phyloP scores from a whole-genome alignment of 176 grass and related monocot species.

The Pontederia crassipes region DNA sequence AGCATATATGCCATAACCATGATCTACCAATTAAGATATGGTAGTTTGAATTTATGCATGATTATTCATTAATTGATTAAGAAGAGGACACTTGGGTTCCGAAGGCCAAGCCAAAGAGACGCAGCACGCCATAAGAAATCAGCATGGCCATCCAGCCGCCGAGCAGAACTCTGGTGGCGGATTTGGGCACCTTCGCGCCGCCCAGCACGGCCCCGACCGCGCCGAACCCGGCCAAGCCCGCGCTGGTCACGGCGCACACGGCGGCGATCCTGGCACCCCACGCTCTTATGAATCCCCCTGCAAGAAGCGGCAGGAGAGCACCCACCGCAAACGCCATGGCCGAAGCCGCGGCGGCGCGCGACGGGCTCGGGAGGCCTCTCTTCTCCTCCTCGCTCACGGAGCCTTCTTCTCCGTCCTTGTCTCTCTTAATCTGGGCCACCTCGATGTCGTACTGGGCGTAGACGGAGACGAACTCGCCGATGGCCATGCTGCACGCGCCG shows the following conservation, averaged over 20 bases:
- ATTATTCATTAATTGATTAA: background rate
- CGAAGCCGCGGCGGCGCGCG: background rate
- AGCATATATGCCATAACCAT: no score
- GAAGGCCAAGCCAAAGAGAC: conserved; percentile 4
- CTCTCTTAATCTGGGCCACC: conserved; percentile 12
- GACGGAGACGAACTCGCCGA: conserved; percentile 16
- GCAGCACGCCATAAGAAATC: background rate
- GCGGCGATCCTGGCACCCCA: background rate
- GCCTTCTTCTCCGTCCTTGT: background rate
- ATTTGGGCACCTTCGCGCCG: conserved; percentile 1
- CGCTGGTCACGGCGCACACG: conserved; percentile 6
- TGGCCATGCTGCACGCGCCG: conserved; percentile 16
- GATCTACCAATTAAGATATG: no score
- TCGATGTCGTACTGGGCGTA: conserved; percentile 15
- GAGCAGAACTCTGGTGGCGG: background rate
- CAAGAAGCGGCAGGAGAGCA: conserved; percentile 1
- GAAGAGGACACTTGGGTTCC: background rate
- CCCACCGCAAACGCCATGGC: conserved; percentile 5
- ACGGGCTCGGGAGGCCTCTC: conserved; percentile 2
- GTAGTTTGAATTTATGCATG: no score
- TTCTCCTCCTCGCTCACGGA: background rate
- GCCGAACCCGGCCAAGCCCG: conserved; percentile 6
- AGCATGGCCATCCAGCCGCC: conserved; percentile 13
- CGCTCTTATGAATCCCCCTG: conserved; percentile 3
- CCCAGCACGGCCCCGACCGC: background rate